Evolutionary conservation across 257 asterid species (phyloP).

Genomic region (Nicotiana sylvestris): DNA sequence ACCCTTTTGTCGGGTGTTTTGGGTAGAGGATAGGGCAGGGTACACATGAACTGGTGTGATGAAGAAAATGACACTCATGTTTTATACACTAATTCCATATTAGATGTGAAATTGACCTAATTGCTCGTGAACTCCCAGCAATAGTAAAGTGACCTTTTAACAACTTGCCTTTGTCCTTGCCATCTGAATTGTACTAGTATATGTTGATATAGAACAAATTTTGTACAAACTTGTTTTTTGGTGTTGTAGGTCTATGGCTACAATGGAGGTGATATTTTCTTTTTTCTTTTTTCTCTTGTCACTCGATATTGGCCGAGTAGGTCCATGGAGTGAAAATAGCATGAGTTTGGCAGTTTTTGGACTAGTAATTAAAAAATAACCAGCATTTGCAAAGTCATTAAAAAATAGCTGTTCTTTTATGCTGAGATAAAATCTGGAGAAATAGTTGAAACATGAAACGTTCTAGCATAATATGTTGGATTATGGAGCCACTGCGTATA

Average conservation of each 20-base stretch:
- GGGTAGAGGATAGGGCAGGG: background rate
- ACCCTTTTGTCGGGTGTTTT: background rate
- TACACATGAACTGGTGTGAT: background rate
- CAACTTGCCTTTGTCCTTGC: background rate
- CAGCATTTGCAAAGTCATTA: too few species aligned
- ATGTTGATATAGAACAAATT: background rate
- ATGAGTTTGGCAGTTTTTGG: too few species aligned
- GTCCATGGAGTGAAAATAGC: too few species aligned
- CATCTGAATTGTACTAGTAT: background rate
- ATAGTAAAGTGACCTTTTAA: background rate
- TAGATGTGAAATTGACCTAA: background rate
- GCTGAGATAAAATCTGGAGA: too few species aligned
- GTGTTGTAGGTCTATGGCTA: background rate
- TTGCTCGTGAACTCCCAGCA: background rate
- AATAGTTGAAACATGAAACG: too few species aligned
- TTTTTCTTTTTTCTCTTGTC: too few species aligned
- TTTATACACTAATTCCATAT: background rate
- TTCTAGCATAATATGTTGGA: too few species aligned
- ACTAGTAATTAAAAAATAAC: too few species aligned
- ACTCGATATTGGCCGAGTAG: too few species aligned
- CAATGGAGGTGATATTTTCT: background rate
- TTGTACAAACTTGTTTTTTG: too few species aligned
- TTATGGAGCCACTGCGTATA: too few species aligned
- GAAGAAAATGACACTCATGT: background rate
- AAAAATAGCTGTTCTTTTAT: too few species aligned